A percentile compares a stretch with the other conserved stretches of the same genome.
Conservation (phyloP, 805 yeast species). For the Brettanomyces naardenensis region DNA sequence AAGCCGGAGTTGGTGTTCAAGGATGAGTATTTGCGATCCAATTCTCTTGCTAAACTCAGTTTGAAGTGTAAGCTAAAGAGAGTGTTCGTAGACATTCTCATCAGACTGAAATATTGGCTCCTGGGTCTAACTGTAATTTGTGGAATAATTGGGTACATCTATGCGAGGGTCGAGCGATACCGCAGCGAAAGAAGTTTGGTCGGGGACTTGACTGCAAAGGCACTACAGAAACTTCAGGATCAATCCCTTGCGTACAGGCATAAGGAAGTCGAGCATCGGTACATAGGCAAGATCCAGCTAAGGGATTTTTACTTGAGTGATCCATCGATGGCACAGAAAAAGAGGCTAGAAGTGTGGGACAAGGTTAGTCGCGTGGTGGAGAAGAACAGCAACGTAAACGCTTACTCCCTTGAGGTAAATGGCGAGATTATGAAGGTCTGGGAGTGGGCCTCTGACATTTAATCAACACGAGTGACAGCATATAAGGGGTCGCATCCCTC, state of each 20-base stretch:
- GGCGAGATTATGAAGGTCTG: constrained; percentile 86
- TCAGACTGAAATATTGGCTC: constrained; percentile 18
- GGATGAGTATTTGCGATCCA: constrained; percentile 16
- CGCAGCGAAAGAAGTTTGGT: constrained; percentile 33
- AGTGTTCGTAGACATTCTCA: constrained; percentile 14
- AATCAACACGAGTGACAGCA: not conserved
- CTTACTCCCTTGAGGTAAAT: constrained; percentile 58
- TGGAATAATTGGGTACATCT: constrained; percentile 9
- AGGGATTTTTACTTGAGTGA: constrained; percentile 54
- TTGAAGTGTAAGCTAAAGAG: constrained; percentile 21
- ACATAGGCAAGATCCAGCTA: constrained; percentile 62
- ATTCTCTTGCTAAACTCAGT: constrained; percentile 21
- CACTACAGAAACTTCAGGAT: constrained; percentile 40
- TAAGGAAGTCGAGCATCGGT: constrained; percentile 31
- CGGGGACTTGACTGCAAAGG: constrained; percentile 38
- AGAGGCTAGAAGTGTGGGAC: constrained; percentile 50
- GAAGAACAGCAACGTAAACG: constrained; percentile 55
- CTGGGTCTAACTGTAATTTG: constrained; percentile 7
- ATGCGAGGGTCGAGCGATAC: constrained; percentile 29
- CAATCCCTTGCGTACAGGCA: constrained; percentile 32
- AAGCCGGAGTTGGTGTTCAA: constrained; percentile 15
- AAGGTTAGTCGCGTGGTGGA: constrained; percentile 50
- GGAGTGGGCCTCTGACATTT: constrained; percentile 65
- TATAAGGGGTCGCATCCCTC: too few species aligned
- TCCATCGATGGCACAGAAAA: constrained; percentile 24